phyloP scores from a whole-genome alignment of 352 stramenopile genomes.

The Bremia lactucae region DNA sequence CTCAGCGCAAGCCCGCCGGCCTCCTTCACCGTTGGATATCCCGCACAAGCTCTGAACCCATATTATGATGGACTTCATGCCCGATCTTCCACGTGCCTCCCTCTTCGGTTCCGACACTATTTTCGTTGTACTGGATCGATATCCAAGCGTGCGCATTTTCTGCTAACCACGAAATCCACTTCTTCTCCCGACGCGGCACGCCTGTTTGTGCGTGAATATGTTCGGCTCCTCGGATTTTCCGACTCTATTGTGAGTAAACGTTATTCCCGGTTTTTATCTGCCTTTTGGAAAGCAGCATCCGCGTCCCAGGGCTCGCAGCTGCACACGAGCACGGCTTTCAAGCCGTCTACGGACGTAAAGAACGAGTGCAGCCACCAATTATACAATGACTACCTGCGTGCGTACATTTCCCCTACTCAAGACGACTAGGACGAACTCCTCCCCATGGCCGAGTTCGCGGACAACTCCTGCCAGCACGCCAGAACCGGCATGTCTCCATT shows the following conservation, averaged over 20 bases:
- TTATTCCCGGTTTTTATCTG: constrained; percentile 7
- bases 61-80: too few species aligned
- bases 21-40: too few species aligned
- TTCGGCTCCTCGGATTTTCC: constrained; percentile 5
- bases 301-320: neutral
- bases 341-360: neutral
- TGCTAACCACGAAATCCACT: neutral
- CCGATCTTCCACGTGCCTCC: too few species aligned
- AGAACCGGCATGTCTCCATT: neutral
- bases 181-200: neutral
- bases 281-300: constrained; percentile 4
- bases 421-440: neutral
- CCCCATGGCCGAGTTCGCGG: neutral
- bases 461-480: neutral
- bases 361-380: neutral
- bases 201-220: constrained; percentile 6
- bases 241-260: constrained; percentile 5
- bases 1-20: too few species aligned
- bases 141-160: constrained; percentile 7
- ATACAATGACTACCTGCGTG: neutral
- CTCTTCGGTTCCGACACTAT: too few species aligned
- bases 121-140: too few species aligned
- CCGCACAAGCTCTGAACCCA: too few species aligned
- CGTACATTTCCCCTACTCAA: neutral
- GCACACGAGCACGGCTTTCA: neutral